phyloP scores from a whole-genome alignment of 768 basidiomycete genomes.

The Lanmaoa rubissima region DNA sequence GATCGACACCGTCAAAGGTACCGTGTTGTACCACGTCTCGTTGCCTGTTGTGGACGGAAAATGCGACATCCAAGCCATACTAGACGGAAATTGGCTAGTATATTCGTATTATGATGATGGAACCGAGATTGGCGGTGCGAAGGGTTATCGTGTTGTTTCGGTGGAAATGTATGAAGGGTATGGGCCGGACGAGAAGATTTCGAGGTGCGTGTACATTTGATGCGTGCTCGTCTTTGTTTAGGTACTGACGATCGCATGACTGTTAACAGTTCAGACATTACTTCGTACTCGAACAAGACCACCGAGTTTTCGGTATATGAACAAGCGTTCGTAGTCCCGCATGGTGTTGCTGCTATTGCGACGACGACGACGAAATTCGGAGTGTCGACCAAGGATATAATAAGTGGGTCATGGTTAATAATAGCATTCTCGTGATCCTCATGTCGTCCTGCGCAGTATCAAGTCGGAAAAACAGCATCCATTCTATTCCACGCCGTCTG shows the following conservation, averaged over 20 bases:
- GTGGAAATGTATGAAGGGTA: conserved; percentile 89
- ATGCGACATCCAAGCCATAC: conserved; percentile 65
- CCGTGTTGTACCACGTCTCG: conserved; percentile 62
- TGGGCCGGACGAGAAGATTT: conserved; percentile 61
- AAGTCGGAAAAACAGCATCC: conserved; percentile 68
- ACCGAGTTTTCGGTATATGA: conserved; percentile 58
- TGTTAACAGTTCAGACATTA: conserved; percentile 46
- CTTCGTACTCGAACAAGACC: conserved; percentile 53
- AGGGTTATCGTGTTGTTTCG: conserved; percentile 71
- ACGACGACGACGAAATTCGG: conserved; percentile 86
- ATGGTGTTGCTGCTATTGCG: conserved; percentile 64
- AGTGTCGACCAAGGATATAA: conserved; percentile 80
- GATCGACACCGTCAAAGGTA: conserved; percentile 79
- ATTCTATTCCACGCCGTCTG: conserved; percentile 66
- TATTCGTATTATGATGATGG: conserved; percentile 80
- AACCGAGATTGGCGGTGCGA: conserved; percentile 45
- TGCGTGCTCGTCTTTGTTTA: conserved; percentile 11
- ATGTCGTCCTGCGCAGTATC: conserved; percentile 54
- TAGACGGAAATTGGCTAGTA: conserved; percentile 92
- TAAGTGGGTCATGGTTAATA: conserved; percentile 52
- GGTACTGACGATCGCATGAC: not conserved
- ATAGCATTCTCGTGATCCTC: not conserved
- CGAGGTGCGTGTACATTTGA: conserved; percentile 53
- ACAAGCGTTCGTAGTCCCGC: conserved; percentile 68
- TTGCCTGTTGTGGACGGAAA: conserved; percentile 44